These are phyloP conservation scores for Schizochytrium sp. DNA, from an alignment of 108 stramenopile genomes.

Conservation along the genomic window DNA sequence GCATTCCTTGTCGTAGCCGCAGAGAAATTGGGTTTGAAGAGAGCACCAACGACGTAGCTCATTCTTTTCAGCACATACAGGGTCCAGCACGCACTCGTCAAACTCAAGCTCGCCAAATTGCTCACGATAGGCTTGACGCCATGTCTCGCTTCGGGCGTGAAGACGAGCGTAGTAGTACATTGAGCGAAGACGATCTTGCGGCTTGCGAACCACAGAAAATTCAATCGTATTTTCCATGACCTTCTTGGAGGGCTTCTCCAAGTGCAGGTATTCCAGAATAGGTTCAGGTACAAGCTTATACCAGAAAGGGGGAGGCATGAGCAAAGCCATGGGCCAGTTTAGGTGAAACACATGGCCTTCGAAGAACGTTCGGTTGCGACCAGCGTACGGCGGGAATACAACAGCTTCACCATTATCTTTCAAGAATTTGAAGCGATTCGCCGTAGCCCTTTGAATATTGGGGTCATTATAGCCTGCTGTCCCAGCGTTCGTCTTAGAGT, in stretches of 20 bases:
- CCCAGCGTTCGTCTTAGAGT: background rate
- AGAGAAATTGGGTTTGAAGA: slow-evolving; percentile 3
- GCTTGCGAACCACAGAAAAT: slow-evolving; percentile 4
- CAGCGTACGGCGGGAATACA: background rate
- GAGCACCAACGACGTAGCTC: background rate
- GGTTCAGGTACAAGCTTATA: background rate
- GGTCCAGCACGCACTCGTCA: slow-evolving; percentile 5
- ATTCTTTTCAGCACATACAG: background rate
- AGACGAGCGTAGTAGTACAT: slow-evolving; percentile 15
- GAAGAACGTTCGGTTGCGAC: slow-evolving; percentile 19
- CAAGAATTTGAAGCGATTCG: background rate
- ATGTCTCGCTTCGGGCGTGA: slow-evolving; percentile 3
- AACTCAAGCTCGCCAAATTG: background rate
- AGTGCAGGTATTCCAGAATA: background rate
- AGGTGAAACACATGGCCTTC: slow-evolving; percentile 16
- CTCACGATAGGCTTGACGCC: background rate
- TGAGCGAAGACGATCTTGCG: background rate
- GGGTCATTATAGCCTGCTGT: background rate
- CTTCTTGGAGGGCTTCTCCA: background rate
- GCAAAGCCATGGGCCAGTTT: background rate
- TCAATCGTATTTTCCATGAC: background rate
- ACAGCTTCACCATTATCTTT: background rate
- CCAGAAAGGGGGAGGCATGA: background rate
- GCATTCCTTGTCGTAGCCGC: background rate
- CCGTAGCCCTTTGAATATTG: background rate